Evolutionary conservation across 441 rosid genomes (phyloP), one percentile per base, ranked within the genome.

Genomic region (Metrosideros polymorpha): DNA sequence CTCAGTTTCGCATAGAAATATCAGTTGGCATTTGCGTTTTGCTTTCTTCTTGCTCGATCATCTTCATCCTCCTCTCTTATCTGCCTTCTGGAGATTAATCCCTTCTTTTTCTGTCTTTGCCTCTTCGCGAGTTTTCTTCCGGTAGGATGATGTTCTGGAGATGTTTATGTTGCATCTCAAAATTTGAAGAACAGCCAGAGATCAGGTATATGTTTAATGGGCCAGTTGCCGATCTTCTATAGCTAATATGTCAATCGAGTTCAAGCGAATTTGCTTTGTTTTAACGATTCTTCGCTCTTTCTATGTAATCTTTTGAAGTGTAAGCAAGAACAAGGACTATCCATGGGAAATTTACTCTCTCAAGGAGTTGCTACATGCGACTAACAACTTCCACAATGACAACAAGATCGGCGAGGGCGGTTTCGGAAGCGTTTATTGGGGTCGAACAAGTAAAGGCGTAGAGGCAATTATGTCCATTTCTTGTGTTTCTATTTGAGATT

Each of bases 341-440:
- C 94, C 94, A 30, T 92, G 92, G 93, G 88, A 90, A 85, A 86
- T 85, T 30, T 92, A 87, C 77, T 54, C 91, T 19, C 87, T 92
- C 24, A 90, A 90, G 90, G 92, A 92, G 88, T 86, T 92, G 66
- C 88, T 90, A 29, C 89, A 89, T 7, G 93, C 93, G 54, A 90
- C 93, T 54, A 91, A 92, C 86, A 89, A 91, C 61, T 91, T 92
- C 84, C 90, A 89, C 75, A 86, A 91, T 15, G 93, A 91, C 84
- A 92, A 91, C 88, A 92, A 91, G 89, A 92, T 92, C 27, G 92
- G 93, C 2, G 92, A 92, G 57, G 93, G 93, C 32, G 92, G 92
- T 7, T 92, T 90, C 52, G 92, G 93, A 22, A 92, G 90, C 85
- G 92, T 92, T 52, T 92, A 89, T 25, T 88, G 92, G 92, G 93